phyloP scores from a whole-genome alignment of 2,329 filamentous ascomycete species.

The Aspergillus ustus region DNA sequence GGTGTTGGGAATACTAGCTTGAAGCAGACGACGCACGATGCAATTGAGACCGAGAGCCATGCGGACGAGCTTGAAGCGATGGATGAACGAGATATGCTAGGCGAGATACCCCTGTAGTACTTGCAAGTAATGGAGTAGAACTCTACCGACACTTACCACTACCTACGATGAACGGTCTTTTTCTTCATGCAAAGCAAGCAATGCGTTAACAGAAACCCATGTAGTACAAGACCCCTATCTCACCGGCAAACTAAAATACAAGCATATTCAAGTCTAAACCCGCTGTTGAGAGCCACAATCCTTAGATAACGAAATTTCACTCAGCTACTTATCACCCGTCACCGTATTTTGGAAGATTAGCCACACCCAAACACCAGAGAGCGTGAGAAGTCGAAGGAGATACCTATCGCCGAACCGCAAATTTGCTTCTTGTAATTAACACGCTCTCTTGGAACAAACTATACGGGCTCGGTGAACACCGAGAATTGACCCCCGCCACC shows the following conservation, averaged over 20 bases:
- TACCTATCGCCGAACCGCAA: too few species aligned
- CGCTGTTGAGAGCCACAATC: constrained; percentile 12
- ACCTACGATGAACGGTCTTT: background rate
- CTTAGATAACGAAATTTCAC: constrained; percentile 6
- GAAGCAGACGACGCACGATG: background rate
- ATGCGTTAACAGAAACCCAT: background rate
- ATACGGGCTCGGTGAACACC: constrained; percentile 43
- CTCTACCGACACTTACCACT: background rate
- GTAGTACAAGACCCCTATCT: constrained; percentile 4
- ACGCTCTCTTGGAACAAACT: constrained; percentile 1
- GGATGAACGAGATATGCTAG: constrained; percentile 44
- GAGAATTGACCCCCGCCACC: constrained; percentile 83
- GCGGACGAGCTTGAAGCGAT: constrained; percentile 62
- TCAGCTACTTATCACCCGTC: background rate
- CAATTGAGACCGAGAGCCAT: background rate
- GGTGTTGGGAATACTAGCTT: background rate
- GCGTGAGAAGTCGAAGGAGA: too few species aligned
- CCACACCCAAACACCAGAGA: too few species aligned
- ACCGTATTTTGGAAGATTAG: background rate
- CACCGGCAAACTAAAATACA: constrained; percentile 4
- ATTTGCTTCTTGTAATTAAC: too few species aligned
- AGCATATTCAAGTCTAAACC: constrained; percentile 8
- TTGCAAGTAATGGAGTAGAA: background rate
- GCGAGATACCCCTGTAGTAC: background rate
- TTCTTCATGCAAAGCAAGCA: too few species aligned